Conservation (phyloP, 2,329 filamentous ascomycete species). For the Metarhizium rileyi region DNA sequence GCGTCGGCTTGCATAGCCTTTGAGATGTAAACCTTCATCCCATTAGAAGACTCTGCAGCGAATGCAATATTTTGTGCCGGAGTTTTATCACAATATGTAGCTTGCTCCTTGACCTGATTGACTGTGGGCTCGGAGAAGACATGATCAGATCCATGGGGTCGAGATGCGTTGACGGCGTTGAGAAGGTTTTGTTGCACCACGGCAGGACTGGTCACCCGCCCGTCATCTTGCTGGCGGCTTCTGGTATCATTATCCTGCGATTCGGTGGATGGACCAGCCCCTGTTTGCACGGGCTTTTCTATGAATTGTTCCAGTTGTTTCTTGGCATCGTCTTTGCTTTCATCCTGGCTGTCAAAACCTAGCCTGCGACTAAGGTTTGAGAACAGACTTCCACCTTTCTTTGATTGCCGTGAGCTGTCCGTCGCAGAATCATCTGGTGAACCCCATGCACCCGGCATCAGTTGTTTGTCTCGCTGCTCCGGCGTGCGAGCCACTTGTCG, state of each 20-base stretch:
- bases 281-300: constrained; percentile 18
- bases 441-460: constrained; percentile 71
- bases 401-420: constrained; percentile 22
- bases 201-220: constrained; percentile 49
- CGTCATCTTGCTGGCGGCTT: constrained; percentile 29
- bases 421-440: constrained; percentile 44
- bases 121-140: constrained; percentile 67
- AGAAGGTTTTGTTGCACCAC: constrained; percentile 61
- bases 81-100: constrained; percentile 75
- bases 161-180: constrained; percentile 68
- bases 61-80: constrained; percentile 65
- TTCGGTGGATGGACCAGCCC: constrained; percentile 5
- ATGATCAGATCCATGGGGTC: constrained; percentile 62
- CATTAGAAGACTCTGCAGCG: constrained; percentile 58
- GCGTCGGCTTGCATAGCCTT: constrained; percentile 40
- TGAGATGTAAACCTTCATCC: constrained; percentile 65
- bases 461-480: constrained; percentile 23
- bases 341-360: constrained; percentile 48
- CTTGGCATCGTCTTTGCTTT: constrained; percentile 29
- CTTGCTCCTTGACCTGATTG: constrained; percentile 67
- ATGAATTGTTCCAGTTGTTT: constrained; percentile 35
- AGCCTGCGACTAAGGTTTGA: constrained; percentile 58
- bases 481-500: constrained; percentile 32
- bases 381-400: constrained; percentile 51
- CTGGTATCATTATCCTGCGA: background rate